Evolutionary conservation across 345 rosid genomes (phyloP), one percentile per base, ranked within the genome.

Genomic region (Eucalyptus viminalis): DNA sequence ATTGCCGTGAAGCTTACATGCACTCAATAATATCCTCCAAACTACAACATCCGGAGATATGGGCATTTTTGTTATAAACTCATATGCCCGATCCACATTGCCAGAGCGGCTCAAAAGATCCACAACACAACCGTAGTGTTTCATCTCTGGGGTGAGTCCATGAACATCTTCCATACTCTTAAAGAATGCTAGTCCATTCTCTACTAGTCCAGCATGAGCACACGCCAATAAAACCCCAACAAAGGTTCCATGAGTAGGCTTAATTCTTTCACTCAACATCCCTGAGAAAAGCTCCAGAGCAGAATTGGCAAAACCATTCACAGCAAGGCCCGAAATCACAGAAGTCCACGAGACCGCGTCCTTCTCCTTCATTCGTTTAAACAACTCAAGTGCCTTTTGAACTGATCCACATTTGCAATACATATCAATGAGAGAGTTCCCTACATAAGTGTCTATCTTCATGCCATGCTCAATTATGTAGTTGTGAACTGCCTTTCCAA

Each of bases 61-160:
- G 34, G 94, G 94, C 96, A 95, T 93, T 88, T 69, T 31, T 56
- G 80, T 93, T 31, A 94, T 91, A 87, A 96, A 90, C 86, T 93
- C 94, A 65, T 93, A 94, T 34, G 97, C 98, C 90, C 91, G 91
- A 86, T 89, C 91, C 9, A 96, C 92, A 89, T 92, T 12, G 80
- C 98, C 96, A 43, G 91, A 86, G n/a, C 96, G 95, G 86, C 98
- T 92, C 80, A 96, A 92, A 44, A 96, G 93, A 93, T 96, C 97
- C 81, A 94, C 94, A 92, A 94, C 89, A 49, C 97, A 96, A 29
- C 98, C 97, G 22, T 93, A 95, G 86, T 95, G 96, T 91, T 95
- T 96, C 92, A 94, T 92, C 91, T 93, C 96, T 25, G 96, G 96
- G 88, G 88, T 86, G 44, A 95, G 93, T 89, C 94, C 93, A 87